Percentiles rank a stretch among this genome's conserved stretches.
Evolutionary conservation across 2,329 filamentous ascomycete species (phyloP).

Genomic region (Juglanconis sp.): DNA sequence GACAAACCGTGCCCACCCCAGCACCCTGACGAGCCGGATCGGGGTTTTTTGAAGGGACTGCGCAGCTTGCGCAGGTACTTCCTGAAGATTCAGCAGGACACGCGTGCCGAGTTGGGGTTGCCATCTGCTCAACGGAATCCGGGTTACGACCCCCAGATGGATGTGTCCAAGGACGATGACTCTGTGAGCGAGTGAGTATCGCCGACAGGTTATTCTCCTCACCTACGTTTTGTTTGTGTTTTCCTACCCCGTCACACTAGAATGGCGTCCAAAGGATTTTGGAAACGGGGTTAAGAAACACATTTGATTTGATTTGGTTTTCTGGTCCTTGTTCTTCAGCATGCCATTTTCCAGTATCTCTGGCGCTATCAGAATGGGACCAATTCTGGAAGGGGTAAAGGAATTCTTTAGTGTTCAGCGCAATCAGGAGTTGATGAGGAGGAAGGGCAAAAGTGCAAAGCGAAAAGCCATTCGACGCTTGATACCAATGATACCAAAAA

Average conservation of each 20-base stretch:
- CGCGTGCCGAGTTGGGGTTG: constrained; percentile 53
- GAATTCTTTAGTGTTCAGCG: neutral
- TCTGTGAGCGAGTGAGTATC: constrained; percentile 29
- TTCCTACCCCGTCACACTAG: neutral
- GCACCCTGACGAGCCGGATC: constrained; percentile 76
- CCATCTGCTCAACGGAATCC: constrained; percentile 18
- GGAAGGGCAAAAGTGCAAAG: constrained; percentile 1
- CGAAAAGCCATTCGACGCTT: constrained; percentile 10
- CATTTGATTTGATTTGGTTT: neutral
- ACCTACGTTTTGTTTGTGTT: neutral
- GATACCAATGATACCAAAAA: constrained; percentile 20
- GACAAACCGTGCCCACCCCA: constrained; percentile 73
- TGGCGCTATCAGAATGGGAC: neutral
- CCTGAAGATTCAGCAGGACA: constrained; percentile 78
- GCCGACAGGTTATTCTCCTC: neutral
- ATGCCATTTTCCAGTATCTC: neutral
- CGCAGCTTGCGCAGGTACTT: constrained; percentile 80
- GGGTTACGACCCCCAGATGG: constrained; percentile 16
- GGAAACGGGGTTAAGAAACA: neutral
- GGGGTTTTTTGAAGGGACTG: constrained; percentile 84
- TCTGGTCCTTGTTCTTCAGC: neutral
- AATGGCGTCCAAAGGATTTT: neutral
- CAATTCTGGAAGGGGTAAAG: neutral
- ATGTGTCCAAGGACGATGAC: constrained; percentile 27
- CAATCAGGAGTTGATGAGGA: constrained; percentile 1